Evolutionary conservation across 2,329 filamentous ascomycete species (phyloP).

Genomic region (Aureobasidium sp.): DNA sequence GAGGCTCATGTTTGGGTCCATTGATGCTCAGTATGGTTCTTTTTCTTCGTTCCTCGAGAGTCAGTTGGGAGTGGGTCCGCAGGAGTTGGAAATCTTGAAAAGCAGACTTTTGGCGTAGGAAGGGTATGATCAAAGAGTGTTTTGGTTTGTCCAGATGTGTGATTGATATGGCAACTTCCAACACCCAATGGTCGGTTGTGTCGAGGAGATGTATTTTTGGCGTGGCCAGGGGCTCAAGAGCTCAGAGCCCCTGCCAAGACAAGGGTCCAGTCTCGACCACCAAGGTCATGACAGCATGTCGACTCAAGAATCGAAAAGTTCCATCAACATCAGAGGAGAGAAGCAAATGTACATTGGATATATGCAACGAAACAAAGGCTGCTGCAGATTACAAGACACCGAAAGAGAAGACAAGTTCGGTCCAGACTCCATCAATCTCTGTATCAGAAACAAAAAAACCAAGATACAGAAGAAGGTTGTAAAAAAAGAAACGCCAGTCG

Average conservation of each 20-base stretch:
- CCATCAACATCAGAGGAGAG: neutral
- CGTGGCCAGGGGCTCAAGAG: neutral
- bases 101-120: neutral
- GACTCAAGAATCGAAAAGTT: neutral
- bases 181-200: no score
- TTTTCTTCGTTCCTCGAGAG: neutral
- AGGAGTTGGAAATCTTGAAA: slow-evolving; percentile 29
- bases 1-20: neutral
- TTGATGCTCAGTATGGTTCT: neutral
- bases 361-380: slow-evolving; percentile 5
- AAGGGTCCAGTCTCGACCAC: neutral
- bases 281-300: neutral
- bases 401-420: neutral
- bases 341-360: slow-evolving; percentile 9
- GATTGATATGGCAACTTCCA: no score
- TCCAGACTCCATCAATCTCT: neutral
- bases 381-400: neutral
- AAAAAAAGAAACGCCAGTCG: neutral
- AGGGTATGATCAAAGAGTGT: no score
- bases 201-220: neutral
- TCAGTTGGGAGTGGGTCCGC: neutral
- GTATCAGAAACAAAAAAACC: neutral
- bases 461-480: neutral
- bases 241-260: neutral
- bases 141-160: no score